Base-by-base conservation (phyloP, 768 basidiomycete genomes). In the Porpolomopsis calyptriformis region DNA sequence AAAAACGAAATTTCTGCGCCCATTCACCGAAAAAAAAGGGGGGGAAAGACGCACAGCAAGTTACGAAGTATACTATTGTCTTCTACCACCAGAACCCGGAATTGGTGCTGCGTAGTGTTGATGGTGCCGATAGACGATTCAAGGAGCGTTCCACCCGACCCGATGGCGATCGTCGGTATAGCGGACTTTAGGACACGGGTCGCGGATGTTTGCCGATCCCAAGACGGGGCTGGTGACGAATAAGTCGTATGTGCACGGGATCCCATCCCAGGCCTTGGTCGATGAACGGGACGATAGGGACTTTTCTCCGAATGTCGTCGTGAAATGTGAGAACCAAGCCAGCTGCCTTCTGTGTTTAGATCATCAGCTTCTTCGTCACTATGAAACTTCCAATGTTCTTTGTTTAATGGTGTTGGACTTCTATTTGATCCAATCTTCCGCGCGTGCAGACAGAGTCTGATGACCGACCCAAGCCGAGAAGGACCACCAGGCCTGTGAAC, bases 401-500 rank as follows among this genome's bases (percentile, higher is more conserved):
- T 1, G 4, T 16, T 22, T 16, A 20, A n/a, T 8, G 20, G 29
- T 3, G 45, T 11, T n/a, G 22, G 40, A 40, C 29, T 61, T 23
- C 67, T 62, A 49, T 62, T 57, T 47, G 49, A 49, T 36, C 68
- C 66, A 36, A 81, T 77, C 40, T 70, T 74, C 38, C 77, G 62
- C 4, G 73, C 68, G 57, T 79, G 73, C 20, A 82, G 47, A 58
- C 75, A 74, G 8, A 82, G 73, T 55, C 80, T 81, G 49, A 93
- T 65, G 19, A 79, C 73, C 4, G 71, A 60, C 22, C 79, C 73
- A 46, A 94, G 71, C 18, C 82, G 77, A 36, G 77, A 75, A 2
- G 92, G 92, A 2, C 91, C 89, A 20, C 80, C 80, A 8, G 92
- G 92, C 60, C 96, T 97, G 73, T 82, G 86, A 10, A 93, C 64